Percentiles rank a stretch among this genome's conserved stretches.
Conservation (phyloP, 208 protist genomes). For the Novymonas esmeraldas region DNA sequence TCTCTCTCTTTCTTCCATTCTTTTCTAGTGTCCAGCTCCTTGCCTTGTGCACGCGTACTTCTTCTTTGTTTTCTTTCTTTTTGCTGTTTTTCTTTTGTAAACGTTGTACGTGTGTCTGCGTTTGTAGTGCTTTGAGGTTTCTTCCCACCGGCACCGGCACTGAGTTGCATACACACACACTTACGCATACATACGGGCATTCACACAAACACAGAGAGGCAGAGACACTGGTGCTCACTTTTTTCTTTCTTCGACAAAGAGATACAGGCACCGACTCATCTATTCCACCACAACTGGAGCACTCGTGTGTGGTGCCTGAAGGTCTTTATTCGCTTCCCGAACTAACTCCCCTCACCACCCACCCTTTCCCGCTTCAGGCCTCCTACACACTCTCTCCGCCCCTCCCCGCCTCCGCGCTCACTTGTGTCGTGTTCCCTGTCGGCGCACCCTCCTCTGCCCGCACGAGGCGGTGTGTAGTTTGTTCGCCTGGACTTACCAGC, state of each 20-base stretch:
- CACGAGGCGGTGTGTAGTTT: no score
- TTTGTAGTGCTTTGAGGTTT: no score
- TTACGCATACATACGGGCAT: not conserved
- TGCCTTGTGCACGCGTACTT: not conserved
- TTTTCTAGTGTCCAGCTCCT: not conserved
- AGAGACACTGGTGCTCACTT: not conserved
- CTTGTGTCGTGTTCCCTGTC: no score
- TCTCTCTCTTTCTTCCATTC: not conserved
- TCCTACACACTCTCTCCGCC: not conserved
- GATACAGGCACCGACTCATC: no score
- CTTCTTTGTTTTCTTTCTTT: not conserved
- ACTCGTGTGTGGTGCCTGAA: no score
- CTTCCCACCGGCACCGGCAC: not conserved
- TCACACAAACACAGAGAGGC: not conserved
- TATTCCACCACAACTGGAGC: not conserved
- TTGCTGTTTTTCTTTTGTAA: conserved; percentile 6
- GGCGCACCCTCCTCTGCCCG: no score
- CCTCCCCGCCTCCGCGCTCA: not conserved
- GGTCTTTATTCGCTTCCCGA: no score
- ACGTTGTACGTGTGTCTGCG: no score
- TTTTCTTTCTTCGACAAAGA: not conserved
- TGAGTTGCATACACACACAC: not conserved
- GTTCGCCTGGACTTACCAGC: no score
- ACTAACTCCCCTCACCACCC: no score
- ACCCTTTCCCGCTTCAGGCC: no score